Conservation (phyloP, 441 rosid genomes). For the Hypseocharis bilobata region DNA sequence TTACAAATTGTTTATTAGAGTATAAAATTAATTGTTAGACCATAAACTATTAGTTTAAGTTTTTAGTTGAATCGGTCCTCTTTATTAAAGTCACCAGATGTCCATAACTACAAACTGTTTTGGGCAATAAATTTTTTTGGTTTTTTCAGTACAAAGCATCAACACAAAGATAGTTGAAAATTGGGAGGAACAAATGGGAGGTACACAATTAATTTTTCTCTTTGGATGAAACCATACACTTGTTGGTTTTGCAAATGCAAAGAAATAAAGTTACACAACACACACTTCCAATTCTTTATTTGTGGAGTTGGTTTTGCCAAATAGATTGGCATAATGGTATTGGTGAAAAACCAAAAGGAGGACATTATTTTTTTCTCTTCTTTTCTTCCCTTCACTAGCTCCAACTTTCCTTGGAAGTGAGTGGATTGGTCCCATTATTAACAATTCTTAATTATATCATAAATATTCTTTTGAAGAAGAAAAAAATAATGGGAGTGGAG, state of each 20-base stretch:
- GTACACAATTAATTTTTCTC: background rate
- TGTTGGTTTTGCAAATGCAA: constrained; percentile 9
- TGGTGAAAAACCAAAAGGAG: constrained; percentile 9
- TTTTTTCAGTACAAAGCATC: too few species aligned
- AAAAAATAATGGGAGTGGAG: background rate
- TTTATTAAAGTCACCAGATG: too few species aligned
- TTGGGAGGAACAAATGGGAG: constrained; percentile 4
- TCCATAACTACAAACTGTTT: too few species aligned
- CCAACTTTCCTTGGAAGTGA: constrained; percentile 4
- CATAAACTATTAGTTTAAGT: too few species aligned
- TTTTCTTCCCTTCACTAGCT: constrained; percentile 8
- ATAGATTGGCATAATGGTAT: constrained; percentile 5
- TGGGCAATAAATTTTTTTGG: too few species aligned
- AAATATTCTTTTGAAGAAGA: background rate
- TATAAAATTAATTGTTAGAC: too few species aligned
- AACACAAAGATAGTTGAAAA: too few species aligned
- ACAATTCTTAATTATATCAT: constrained; percentile 1
- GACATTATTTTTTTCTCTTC: constrained; percentile 6
- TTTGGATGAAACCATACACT: constrained; percentile 11
- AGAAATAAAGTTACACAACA: constrained; percentile 4
- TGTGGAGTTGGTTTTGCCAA: constrained; percentile 4
- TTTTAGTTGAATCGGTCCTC: too few species aligned
- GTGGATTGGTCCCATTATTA: constrained; percentile 8
- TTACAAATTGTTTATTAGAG: too few species aligned
- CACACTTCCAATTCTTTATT: constrained; percentile 1